Evolutionary conservation across 148 eudicot species (phyloP).

Genomic region (Arctostaphylos glauca): DNA sequence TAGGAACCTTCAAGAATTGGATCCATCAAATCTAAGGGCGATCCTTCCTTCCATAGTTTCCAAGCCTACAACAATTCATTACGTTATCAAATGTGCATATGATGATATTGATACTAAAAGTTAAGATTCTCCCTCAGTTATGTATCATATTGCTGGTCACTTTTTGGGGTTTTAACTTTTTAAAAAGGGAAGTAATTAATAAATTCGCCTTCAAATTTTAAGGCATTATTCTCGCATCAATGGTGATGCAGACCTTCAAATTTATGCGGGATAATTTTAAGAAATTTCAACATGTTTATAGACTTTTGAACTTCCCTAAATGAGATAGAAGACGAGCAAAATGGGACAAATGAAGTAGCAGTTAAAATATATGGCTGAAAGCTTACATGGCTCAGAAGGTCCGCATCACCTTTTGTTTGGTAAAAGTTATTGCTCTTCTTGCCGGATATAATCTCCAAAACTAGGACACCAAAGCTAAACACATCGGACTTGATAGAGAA

Average conservation of each 20-base stretch:
- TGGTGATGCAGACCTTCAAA: neutral
- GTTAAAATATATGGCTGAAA: neutral
- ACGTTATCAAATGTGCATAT: neutral
- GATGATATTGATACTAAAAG: neutral
- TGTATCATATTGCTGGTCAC: neutral
- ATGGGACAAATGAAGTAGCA: neutral
- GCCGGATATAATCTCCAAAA: slow-evolving; percentile 40
- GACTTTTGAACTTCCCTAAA: neutral
- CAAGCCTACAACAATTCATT: slow-evolving; percentile 26
- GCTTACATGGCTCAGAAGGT: slow-evolving; percentile 37
- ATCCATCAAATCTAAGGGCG: slow-evolving; percentile 27
- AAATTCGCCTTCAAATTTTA: neutral
- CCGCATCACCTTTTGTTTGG: neutral
- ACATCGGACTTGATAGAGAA: slow-evolving; percentile 58
- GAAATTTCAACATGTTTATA: neutral
- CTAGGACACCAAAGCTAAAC: slow-evolving; percentile 50
- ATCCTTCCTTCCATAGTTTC: slow-evolving; percentile 29
- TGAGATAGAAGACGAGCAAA: neutral
- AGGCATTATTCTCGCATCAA: neutral
- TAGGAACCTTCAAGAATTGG: slow-evolving; percentile 23
- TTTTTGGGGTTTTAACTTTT: neutral
- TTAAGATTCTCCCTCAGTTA: neutral
- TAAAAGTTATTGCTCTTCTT: slow-evolving; percentile 25
- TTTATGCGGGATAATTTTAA: neutral
- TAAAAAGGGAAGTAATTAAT: neutral